Percentiles rank a stretch among this genome's conserved stretches.
Conservation (phyloP, 768 basidiomycete genomes). For the Rhodotorula graminis region DNA sequence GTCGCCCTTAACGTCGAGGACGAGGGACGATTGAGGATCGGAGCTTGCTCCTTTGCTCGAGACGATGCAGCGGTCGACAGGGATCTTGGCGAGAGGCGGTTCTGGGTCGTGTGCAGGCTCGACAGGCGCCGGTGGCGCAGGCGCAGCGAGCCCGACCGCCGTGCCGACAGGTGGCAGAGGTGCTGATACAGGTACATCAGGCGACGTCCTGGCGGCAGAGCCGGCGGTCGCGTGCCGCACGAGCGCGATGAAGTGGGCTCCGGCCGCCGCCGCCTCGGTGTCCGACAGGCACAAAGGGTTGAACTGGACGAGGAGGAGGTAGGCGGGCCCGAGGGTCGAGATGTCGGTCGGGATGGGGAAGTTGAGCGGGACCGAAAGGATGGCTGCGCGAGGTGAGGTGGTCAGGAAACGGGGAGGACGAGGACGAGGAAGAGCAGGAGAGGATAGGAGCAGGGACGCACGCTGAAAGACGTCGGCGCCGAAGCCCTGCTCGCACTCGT, state of each 20-base stretch:
- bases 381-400: background rate
- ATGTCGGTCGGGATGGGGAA: background rate
- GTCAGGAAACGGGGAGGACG: background rate
- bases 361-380: background rate
- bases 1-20: background rate
- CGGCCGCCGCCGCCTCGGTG: background rate
- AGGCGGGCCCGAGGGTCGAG: too few relatives aligned
- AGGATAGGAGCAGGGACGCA: background rate
- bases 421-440: background rate
- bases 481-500: too few relatives aligned
- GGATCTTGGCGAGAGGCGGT: background rate
- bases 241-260: background rate
- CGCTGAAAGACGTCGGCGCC: too few relatives aligned
- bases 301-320: background rate
- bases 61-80: too few relatives aligned
- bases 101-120: too few relatives aligned
- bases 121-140: too few relatives aligned
- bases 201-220: background rate
- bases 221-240: background rate
- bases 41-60: background rate
- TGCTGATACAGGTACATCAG: too few relatives aligned
- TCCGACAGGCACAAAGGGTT: background rate
- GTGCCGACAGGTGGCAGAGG: too few relatives aligned
- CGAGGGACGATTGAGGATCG: background rate
- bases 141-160: too few relatives aligned